These are phyloP conservation scores for Mycosarcoma mackinlayi DNA, from an alignment of 1,284 basidiomycete genomes.

Conservation along the genomic window DNA sequence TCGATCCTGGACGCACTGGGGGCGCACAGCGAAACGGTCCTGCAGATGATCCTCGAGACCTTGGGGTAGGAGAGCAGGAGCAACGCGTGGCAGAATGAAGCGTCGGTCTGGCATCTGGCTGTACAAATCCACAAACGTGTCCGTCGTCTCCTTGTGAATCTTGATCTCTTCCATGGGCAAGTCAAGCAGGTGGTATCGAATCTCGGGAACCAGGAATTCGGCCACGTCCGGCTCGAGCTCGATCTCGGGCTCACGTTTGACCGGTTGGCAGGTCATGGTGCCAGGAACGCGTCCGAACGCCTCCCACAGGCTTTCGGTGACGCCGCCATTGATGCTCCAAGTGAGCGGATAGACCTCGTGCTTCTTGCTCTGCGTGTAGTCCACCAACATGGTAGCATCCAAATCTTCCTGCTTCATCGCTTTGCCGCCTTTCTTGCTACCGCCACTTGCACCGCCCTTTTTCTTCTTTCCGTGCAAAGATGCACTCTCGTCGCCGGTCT, in stretches of 20 bases:
- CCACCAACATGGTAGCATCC: constrained; percentile 8
- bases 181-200: constrained; percentile 47
- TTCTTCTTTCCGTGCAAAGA: constrained; percentile 26
- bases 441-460: constrained; percentile 11
- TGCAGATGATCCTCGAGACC: constrained; percentile 61
- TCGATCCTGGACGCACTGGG: constrained; percentile 48
- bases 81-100: constrained; percentile 29
- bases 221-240: constrained; percentile 53
- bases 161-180: constrained; percentile 52
- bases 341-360: constrained; percentile 59
- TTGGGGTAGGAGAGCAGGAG: constrained; percentile 32
- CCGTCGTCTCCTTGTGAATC: constrained; percentile 50
- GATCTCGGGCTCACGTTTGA: constrained; percentile 50
- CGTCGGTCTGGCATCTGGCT: constrained; percentile 44
- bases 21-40: constrained; percentile 60
- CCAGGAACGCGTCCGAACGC: constrained; percentile 59
- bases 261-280: constrained; percentile 51
- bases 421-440: constrained; percentile 37
- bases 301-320: constrained; percentile 63
- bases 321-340: constrained; percentile 48
- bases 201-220: constrained; percentile 53
- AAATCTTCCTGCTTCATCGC: constrained; percentile 20
- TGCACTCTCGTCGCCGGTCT: constrained; percentile 9
- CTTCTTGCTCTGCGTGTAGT: constrained; percentile 33
- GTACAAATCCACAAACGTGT: constrained; percentile 47